These are phyloP conservation scores for Clavispora phyllophila DNA, from an alignment of 805 yeast genomes.

Conservation along the genomic window DNA sequence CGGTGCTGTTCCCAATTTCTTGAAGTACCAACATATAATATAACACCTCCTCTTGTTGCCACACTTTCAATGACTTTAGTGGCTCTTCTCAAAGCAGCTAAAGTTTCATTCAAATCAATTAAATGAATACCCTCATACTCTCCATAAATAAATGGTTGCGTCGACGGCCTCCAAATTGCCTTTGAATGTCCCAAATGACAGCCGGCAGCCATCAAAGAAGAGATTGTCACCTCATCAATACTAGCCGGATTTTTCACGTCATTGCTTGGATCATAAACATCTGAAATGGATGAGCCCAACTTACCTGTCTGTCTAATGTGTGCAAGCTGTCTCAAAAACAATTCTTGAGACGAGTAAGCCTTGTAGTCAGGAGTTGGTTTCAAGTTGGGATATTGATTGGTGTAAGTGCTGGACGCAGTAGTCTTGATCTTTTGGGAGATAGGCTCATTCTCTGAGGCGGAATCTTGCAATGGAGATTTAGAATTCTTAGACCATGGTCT, in stretches of 20 bases:
- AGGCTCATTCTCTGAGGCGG: constrained; percentile 3
- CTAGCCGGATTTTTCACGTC: constrained; percentile 57
- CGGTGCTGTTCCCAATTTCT: constrained; percentile 62
- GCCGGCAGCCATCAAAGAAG: constrained; percentile 82
- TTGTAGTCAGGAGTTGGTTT: constrained; percentile 54
- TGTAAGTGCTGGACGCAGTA: constrained; percentile 27
- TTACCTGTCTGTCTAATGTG: constrained; percentile 50
- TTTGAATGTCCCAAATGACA: constrained; percentile 94
- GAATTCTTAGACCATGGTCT: constrained; percentile 29
- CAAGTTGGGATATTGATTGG: constrained; percentile 53
- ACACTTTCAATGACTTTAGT: constrained; percentile 80
- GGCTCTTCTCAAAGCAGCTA: constrained; percentile 71
- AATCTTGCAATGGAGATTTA: neutral
- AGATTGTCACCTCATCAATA: constrained; percentile 55
- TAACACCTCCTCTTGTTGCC: constrained; percentile 77
- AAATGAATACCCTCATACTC: constrained; percentile 86
- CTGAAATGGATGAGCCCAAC: constrained; percentile 60
- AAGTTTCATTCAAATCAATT: constrained; percentile 83
- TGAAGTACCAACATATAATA: constrained; percentile 80
- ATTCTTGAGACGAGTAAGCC: constrained; percentile 74
- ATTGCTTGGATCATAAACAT: constrained; percentile 66
- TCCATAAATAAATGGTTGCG: constrained; percentile 85
- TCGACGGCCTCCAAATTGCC: constrained; percentile 68
- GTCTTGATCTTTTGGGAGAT: constrained; percentile 20
- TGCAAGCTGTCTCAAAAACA: constrained; percentile 66